These are phyloP conservation scores for Microcera coccophila DNA, from an alignment of 2,329 filamentous ascomycete species.

Conservation along the genomic window DNA sequence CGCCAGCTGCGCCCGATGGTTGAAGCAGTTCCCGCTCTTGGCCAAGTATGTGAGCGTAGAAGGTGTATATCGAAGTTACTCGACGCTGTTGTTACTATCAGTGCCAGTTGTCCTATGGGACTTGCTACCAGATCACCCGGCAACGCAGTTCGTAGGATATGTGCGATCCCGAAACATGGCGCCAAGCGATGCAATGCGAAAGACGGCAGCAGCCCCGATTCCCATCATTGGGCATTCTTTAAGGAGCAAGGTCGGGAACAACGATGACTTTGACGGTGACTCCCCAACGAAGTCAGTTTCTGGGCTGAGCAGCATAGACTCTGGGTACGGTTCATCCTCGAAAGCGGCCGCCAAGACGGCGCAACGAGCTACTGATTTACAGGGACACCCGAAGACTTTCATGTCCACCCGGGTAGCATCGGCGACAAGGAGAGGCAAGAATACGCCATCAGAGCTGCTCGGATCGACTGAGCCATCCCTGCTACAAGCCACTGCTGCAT, in stretches of 20 bases:
- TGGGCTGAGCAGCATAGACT: slow-evolving; percentile 24
- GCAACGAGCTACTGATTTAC: slow-evolving; percentile 17
- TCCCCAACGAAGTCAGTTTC: slow-evolving; percentile 21
- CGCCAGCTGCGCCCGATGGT: slow-evolving; percentile 23
- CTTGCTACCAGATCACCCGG: slow-evolving; percentile 22
- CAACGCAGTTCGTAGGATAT: slow-evolving; percentile 27
- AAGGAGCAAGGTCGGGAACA: slow-evolving; percentile 12
- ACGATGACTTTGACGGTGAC: slow-evolving; percentile 13
- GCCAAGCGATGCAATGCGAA: slow-evolving; percentile 9
- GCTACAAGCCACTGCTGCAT: slow-evolving; percentile 3
- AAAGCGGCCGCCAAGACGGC: slow-evolving; percentile 13
- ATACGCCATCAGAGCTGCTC: slow-evolving; percentile 16
- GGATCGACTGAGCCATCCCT: slow-evolving; percentile 14
- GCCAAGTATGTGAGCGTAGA: slow-evolving; percentile 24
- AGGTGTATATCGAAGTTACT: slow-evolving; percentile 24
- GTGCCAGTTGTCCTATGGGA: slow-evolving; percentile 26
- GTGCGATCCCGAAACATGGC: slow-evolving; percentile 23
- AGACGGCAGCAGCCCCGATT: slow-evolving; percentile 17
- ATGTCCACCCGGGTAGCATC: slow-evolving; percentile 14
- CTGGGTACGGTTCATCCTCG: slow-evolving; percentile 24
- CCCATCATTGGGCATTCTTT: slow-evolving; percentile 17
- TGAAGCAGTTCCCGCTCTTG: slow-evolving; percentile 28
- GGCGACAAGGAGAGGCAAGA: slow-evolving; percentile 17
- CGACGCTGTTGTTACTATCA: slow-evolving; percentile 22
- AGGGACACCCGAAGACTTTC: slow-evolving; percentile 8